phyloP scores from a whole-genome alignment of 148 eudicot species.

The Cornus kousa region DNA sequence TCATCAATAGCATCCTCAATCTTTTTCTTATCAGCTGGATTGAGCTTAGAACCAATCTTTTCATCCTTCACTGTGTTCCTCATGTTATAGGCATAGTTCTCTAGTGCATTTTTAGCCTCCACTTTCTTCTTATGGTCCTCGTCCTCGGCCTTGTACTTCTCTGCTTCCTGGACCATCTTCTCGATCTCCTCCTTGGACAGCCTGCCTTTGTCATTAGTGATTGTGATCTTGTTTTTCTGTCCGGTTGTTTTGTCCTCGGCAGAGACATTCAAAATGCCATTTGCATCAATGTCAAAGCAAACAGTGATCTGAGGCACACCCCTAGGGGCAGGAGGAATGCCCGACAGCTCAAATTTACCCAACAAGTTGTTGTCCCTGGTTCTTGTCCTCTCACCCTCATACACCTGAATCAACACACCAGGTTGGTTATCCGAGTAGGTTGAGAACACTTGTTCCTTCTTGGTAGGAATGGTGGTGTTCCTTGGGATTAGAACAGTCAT shows the following conservation, averaged over 20 bases:
- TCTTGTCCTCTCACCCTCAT: not conserved
- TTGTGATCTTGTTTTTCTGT: constrained; percentile 1
- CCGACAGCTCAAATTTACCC: not conserved
- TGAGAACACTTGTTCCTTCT: not conserved
- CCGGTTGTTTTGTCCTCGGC: not conserved
- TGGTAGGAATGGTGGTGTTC: not conserved
- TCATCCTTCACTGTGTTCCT: not conserved
- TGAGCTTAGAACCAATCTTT: not conserved
- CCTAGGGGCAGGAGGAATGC: not conserved
- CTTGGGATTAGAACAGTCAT: not conserved
- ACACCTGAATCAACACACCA: not conserved
- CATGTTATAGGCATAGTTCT: not conserved
- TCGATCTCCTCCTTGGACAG: not conserved
- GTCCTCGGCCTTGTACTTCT: not conserved
- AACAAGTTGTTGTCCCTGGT: not conserved
- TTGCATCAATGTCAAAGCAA: not conserved
- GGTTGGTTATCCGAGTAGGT: not conserved
- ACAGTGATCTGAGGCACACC: not conserved
- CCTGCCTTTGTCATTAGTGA: not conserved
- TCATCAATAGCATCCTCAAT: not conserved
- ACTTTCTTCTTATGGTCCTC: not conserved
- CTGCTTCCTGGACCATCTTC: not conserved
- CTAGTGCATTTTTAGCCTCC: not conserved
- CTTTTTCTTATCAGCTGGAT: not conserved
- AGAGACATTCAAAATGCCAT: not conserved